Conservation (phyloP, 805 yeast genomes). For the Soucietia sequanensis region DNA sequence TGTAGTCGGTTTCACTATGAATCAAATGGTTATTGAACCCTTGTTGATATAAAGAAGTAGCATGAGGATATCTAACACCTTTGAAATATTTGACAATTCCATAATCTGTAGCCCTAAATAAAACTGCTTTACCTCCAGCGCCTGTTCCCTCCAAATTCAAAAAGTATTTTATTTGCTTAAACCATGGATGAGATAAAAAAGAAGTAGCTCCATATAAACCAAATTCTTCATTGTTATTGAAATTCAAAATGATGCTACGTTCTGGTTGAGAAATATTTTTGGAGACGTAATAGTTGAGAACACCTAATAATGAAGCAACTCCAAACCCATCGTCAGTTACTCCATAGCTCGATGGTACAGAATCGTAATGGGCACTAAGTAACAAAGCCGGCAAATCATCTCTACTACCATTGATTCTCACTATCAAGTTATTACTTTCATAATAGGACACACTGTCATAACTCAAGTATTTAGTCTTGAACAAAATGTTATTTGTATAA, state of each 20-base stretch:
- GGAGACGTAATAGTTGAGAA: constrained; percentile 48
- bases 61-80: constrained; percentile 68
- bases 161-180: constrained; percentile 56
- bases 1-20: constrained; percentile 82
- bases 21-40: constrained; percentile 75
- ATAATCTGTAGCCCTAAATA: constrained; percentile 81
- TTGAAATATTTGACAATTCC: constrained; percentile 61
- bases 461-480: constrained; percentile 46
- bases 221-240: constrained; percentile 88
- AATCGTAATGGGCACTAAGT: constrained; percentile 83
- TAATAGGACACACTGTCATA: constrained; percentile 64
- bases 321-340: constrained; percentile 94
- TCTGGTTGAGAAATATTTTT: constrained; percentile 49
- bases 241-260: constrained; percentile 76
- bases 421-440: constrained; percentile 81
- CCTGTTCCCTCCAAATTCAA: constrained; percentile 92
- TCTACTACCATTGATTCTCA: constrained; percentile 65
- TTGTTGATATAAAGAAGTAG: constrained; percentile 76
- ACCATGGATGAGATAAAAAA: constrained; percentile 74
- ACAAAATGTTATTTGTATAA: constrained; percentile 47
- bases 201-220: constrained; percentile 80
- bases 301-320: constrained; percentile 73
- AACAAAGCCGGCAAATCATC: constrained; percentile 62
- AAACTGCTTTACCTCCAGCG: constrained; percentile 79
- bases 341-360: constrained; percentile 84